Percentiles rank a stretch among this genome's conserved stretches.
Conservation (phyloP, 306 rosid genomes). For the Cucurbita argyrosperma region DNA sequence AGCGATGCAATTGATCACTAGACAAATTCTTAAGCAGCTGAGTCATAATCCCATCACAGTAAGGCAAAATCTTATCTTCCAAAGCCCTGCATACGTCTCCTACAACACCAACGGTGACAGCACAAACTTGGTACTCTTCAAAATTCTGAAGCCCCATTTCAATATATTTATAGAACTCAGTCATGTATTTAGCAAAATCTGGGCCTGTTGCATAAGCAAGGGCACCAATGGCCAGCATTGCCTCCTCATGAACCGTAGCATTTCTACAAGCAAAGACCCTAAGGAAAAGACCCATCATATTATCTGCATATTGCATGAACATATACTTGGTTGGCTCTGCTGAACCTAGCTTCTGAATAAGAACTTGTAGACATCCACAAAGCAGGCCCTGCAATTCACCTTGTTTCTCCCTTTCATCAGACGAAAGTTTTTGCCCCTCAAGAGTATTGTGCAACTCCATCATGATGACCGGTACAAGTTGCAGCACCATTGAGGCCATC, state of each 20-base stretch:
- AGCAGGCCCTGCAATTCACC: conserved; percentile 90
- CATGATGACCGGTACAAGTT: conserved; percentile 66
- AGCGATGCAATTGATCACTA: conserved; percentile 80
- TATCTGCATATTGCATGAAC: conserved; percentile 72
- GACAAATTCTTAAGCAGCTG: conserved; percentile 87
- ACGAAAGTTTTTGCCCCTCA: conserved; percentile 44
- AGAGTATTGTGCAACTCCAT: conserved; percentile 73
- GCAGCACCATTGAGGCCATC: conserved; percentile 67
- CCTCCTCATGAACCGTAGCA: conserved; percentile 98
- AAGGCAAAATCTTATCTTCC: conserved; percentile 72
- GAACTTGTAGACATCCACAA: conserved; percentile 96
- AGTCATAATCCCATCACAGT: conserved; percentile 89
- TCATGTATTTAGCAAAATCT: conserved; percentile 75
- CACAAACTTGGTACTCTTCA: conserved; percentile 93
- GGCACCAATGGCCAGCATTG: conserved; percentile 98
- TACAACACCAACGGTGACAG: conserved; percentile 87
- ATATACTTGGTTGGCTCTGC: conserved; percentile 55
- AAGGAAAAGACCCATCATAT: conserved; percentile 70
- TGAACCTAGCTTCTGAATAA: conserved; percentile 81
- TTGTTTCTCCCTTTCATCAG: conserved; percentile 63
- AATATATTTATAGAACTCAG: conserved; percentile 58
- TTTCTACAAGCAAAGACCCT: conserved; percentile 81
- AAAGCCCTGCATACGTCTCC: conserved; percentile 87
- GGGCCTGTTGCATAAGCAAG: conserved; percentile 70
- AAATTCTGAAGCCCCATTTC: conserved; percentile 94